phyloP scores from a whole-genome alignment of 1,284 basidiomycete species.

The Malassezia sympodialis region DNA sequence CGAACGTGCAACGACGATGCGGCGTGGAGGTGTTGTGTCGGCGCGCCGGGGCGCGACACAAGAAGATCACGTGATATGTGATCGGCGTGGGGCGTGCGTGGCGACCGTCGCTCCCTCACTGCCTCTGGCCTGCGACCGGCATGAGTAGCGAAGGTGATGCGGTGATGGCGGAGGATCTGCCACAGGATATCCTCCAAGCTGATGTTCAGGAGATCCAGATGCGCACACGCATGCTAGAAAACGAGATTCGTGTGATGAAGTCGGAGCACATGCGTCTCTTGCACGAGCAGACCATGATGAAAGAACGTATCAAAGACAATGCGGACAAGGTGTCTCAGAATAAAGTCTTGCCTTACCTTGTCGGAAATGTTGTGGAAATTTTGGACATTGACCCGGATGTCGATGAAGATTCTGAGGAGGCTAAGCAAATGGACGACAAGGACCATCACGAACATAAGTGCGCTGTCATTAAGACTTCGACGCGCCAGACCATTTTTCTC shows the following conservation, averaged over 20 bases:
- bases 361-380: conserved; percentile 80
- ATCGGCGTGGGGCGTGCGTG: conserved; percentile 1
- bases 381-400: conserved; percentile 81
- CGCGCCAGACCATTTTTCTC: conserved; percentile 88
- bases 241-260: conserved; percentile 47
- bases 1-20: conserved; percentile 12
- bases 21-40: conserved; percentile 3
- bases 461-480: conserved; percentile 96
- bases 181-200: conserved; percentile 39
- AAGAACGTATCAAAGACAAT: conserved; percentile 96
- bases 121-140: background rate
- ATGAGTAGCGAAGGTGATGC: conserved; percentile 8
- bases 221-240: conserved; percentile 43
- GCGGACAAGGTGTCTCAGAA: conserved; percentile 99
- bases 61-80: background rate
- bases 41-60: background rate
- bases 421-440: conserved; percentile 84
- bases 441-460: conserved; percentile 92
- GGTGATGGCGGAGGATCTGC: conserved; percentile 16
- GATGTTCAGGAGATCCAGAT: conserved; percentile 42
- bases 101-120: background rate
- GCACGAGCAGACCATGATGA: conserved; percentile 91
- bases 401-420: conserved; percentile 68
- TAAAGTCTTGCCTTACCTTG: conserved; percentile 94
- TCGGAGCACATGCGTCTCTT: conserved; percentile 73